Evolutionary conservation across 352 stramenopile species (phyloP).

Genomic region (Saprolegnia diclina): DNA sequence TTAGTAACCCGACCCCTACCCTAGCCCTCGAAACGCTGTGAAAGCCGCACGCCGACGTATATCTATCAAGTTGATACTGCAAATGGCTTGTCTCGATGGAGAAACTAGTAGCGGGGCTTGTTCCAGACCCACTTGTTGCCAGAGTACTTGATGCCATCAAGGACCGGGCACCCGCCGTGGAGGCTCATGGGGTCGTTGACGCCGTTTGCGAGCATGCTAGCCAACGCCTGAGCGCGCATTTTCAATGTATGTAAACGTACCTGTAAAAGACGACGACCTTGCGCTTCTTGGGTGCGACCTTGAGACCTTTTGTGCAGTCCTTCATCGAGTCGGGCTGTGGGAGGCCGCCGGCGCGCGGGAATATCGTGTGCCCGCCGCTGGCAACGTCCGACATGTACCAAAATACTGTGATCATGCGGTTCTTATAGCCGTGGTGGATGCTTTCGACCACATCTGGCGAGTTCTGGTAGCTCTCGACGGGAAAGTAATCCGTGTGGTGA

Average conservation of each 20-base stretch:
- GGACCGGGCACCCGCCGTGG: conserved; percentile 93
- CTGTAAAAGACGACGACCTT: conserved; percentile 80
- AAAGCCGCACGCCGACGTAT: too few species aligned
- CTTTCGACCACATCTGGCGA: conserved; percentile 37
- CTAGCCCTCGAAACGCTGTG: too few species aligned
- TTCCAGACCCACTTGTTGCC: conserved; percentile 97
- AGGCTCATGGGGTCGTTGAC: conserved; percentile 70
- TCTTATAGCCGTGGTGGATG: conserved; percentile 68
- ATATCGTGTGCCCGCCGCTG: conserved; percentile 65
- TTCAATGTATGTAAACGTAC: neutral
- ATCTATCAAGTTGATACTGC: too few species aligned
- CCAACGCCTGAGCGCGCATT: neutral
- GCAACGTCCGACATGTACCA: conserved; percentile 83
- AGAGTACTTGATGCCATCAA: conserved; percentile 88
- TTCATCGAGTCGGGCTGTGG: conserved; percentile 45
- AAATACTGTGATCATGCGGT: conserved; percentile 82
- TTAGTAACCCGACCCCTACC: too few species aligned
- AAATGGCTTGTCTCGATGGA: too few species aligned
- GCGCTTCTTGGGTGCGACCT: conserved; percentile 57
- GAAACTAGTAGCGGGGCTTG: conserved; percentile 51
- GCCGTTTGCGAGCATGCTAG: neutral
- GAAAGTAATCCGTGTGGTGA: conserved; percentile 67
- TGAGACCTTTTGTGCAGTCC: conserved; percentile 55
- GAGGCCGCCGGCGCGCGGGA: conserved; percentile 46
- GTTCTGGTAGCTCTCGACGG: conserved; percentile 39